Evolutionary conservation across 2,329 filamentous ascomycete genomes (phyloP), one percentile per base, ranked within the genome.

Genomic region (Lomentospora prolificans): DNA sequence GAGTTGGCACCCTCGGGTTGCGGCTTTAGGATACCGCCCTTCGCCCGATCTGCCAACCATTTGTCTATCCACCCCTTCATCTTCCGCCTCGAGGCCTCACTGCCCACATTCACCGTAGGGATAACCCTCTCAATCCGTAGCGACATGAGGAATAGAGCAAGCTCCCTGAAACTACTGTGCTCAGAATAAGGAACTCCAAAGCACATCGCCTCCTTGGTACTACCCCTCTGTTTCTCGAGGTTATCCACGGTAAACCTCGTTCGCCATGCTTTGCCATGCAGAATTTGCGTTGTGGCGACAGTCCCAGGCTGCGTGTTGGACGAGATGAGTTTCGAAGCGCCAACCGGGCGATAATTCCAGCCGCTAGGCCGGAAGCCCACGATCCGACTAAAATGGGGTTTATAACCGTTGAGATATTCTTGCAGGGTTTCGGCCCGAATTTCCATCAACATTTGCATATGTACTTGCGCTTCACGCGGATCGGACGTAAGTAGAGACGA

Each of bases 361-460:
- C 94, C 94, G 6, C 87, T 92, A 0, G 94, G 94, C 0, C 91
- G 81, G 69, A 99, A 95, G 3, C 91, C 94, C 17, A 97, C 87
- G 50, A 96, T 84, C 54, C 89, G 86, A 12, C 84, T 84, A 68
- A 97, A 99, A 62, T 89, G 84, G 5, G 87, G 85, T 60, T 86
- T 87, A 72, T 90, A 88, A 33, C 81, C 78, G 63, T 86, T 82
- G 4, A 97, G 80, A 64, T 99, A 99, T 58, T 96, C 91, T 60
- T 89, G 84, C 1, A 99, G 77, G 0, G 92, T 96, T 61, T 96
- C 91, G 31, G 90, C 85, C 25, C 90, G 85, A 61, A 99, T 90
- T 69, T 97, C 92, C 77, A 94, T 94, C 8, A 99, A 77, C 64
- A 88, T 90, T 63, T 96, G 95, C 91, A 99, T 96, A 71, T 99